phyloP scores from a whole-genome alignment of 257 asterid species.

The Nicotiana sylvestris region DNA sequence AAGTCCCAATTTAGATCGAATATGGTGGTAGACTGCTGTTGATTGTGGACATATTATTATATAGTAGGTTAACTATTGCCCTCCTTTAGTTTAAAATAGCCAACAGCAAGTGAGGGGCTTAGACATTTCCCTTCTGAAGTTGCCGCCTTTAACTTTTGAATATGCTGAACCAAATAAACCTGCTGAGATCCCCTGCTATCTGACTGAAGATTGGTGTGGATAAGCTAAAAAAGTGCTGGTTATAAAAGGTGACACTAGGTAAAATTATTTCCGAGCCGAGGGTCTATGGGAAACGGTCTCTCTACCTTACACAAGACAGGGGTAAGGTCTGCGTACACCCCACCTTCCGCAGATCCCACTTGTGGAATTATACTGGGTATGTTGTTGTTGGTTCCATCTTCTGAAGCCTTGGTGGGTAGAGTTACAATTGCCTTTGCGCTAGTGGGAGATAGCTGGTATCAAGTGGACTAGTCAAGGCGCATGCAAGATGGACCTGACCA shows the following conservation, averaged over 20 bases:
- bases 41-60: not conserved
- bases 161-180: not conserved
- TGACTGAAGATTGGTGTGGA: not conserved
- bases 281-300: no score
- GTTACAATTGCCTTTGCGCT: no score
- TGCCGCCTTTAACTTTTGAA: not conserved
- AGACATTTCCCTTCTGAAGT: not conserved
- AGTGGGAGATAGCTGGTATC: no score
- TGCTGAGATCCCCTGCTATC: not conserved
- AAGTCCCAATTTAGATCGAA: not conserved
- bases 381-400: not conserved
- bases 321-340: no score
- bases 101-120: not conserved
- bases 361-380: no score
- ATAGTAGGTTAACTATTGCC: not conserved
- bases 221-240: not conserved
- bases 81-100: not conserved
- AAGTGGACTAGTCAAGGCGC: no score
- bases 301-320: no score
- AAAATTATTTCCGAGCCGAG: no score
- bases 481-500: not conserved
- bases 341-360: no score
- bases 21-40: not conserved
- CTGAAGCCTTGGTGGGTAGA: not conserved
- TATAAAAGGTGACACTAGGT: not conserved